Conservation (phyloP, 345 rosid genomes). For the Psidium friedrichsthalianum region DNA sequence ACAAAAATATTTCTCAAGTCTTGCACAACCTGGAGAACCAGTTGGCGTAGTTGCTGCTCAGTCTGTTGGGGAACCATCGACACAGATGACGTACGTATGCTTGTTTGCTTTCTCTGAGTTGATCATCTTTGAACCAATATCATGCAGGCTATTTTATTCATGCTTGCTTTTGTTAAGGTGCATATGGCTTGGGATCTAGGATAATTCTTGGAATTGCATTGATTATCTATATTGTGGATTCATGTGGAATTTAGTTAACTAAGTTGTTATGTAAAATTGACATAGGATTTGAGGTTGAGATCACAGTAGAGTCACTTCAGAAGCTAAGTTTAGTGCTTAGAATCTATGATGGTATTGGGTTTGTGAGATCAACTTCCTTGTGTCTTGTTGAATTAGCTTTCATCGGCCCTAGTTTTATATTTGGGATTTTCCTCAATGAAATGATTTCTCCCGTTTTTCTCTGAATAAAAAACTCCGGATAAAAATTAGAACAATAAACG, state of each 20-base stretch:
- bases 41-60: conserved; percentile 98
- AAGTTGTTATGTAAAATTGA: background rate
- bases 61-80: conserved; percentile 99
- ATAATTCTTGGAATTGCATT: background rate
- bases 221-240: background rate
- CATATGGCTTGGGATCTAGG: background rate
- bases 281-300: background rate
- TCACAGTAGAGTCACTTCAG: background rate
- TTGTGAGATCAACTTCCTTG: background rate
- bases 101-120: conserved; percentile 3
- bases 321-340: background rate
- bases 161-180: background rate
- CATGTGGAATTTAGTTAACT: background rate
- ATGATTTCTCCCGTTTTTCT: background rate
- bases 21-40: conserved; percentile 98
- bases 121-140: background rate
- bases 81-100: conserved; percentile 88
- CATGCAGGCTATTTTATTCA: background rate
- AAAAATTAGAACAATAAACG: background rate
- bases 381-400: background rate
- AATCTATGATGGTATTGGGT: background rate
- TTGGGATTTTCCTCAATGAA: background rate
- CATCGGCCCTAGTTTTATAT: background rate
- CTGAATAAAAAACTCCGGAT: background rate
- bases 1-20: conserved; percentile 69